phyloP scores from a whole-genome alignment of 1,284 basidiomycete species.

The Phylloporus sp. region DNA sequence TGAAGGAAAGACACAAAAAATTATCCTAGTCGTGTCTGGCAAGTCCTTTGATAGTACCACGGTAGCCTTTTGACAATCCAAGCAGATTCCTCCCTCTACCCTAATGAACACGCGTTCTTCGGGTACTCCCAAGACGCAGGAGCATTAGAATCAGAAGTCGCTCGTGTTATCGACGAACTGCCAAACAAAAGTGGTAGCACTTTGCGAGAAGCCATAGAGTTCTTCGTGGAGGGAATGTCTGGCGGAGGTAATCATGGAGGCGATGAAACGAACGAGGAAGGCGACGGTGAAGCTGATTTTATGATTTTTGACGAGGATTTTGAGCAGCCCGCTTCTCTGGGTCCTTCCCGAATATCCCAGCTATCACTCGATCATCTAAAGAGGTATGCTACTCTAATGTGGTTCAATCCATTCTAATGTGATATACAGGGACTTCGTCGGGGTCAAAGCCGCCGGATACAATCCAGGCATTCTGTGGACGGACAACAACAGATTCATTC shows the following conservation, averaged over 20 bases:
- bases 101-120: slow-evolving; percentile 56
- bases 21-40: slow-evolving; percentile 60
- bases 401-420: not conserved
- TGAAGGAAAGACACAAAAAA: slow-evolving; percentile 40
- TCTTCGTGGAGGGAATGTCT: slow-evolving; percentile 32
- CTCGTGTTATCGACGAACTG: slow-evolving; percentile 47
- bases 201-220: slow-evolving; percentile 48
- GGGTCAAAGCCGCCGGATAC: slow-evolving; percentile 54
- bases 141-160: slow-evolving; percentile 42
- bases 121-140: slow-evolving; percentile 50
- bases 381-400: slow-evolving; percentile 6
- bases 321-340: not conserved
- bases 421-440: slow-evolving; percentile 53
- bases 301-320: slow-evolving; percentile 33
- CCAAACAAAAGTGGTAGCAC: slow-evolving; percentile 45
- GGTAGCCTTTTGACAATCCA: not conserved
- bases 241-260: slow-evolving; percentile 32
- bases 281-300: slow-evolving; percentile 22
- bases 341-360: not conserved
- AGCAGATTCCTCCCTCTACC: slow-evolving; percentile 66
- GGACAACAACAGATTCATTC: slow-evolving; percentile 48
- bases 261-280: slow-evolving; percentile 22
- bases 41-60: slow-evolving; percentile 16
- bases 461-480: slow-evolving; percentile 57
- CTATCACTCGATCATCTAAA: slow-evolving; percentile 5